phyloP scores from a whole-genome alignment of 306 rosid genomes.

The Sicyos baderoa region DNA sequence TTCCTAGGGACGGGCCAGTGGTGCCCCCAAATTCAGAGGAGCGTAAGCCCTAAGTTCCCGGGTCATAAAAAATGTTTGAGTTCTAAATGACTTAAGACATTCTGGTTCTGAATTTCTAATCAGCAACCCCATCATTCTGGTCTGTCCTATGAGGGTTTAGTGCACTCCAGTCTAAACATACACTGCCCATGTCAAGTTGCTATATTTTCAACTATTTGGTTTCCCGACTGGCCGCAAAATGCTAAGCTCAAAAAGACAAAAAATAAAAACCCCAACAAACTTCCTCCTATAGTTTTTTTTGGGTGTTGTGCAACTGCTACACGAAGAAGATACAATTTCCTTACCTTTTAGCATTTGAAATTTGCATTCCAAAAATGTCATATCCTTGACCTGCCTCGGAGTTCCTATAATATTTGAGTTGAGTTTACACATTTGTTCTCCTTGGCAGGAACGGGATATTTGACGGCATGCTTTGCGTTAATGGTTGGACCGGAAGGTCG shows the following conservation, averaged over 20 bases:
- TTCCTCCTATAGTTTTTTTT: too few species aligned
- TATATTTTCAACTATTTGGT: neutral
- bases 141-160: neutral
- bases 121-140: neutral
- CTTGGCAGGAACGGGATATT: conserved; percentile 73
- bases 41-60: too few species aligned
- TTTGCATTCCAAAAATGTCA: neutral
- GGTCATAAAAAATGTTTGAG: too few species aligned
- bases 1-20: too few species aligned
- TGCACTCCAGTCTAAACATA: neutral
- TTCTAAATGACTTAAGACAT: neutral
- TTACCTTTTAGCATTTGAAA: neutral
- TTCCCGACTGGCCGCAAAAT: too few species aligned
- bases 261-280: too few species aligned
- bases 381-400: neutral
- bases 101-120: neutral
- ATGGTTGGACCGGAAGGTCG: conserved; percentile 88
- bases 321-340: neutral
- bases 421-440: conserved; percentile 1
- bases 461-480: conserved; percentile 85
- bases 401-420: neutral
- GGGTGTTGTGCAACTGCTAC: too few species aligned
- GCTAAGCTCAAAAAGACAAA: too few species aligned
- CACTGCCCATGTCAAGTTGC: neutral
- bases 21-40: too few species aligned